These are phyloP conservation scores for Magnusiomyces paraingens DNA, from an alignment of 1,139 yeast genomes.

Conservation along the genomic window DNA sequence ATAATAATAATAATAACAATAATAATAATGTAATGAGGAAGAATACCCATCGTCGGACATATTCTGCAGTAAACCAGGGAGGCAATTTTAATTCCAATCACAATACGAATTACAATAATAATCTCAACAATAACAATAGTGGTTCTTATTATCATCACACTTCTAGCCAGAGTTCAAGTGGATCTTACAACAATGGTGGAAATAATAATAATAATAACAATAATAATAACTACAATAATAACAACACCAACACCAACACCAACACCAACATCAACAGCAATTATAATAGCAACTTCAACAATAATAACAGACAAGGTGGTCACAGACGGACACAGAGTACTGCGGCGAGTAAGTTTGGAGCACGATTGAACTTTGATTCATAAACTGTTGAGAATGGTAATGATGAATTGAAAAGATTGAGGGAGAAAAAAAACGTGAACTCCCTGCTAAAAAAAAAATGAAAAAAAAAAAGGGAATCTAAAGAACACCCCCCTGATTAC, in stretches of 20 bases:
- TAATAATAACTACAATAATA: not conserved
- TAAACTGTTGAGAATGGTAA: not conserved
- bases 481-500: not conserved
- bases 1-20: not conserved
- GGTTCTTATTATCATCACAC: no score
- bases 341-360: constrained; percentile 4
- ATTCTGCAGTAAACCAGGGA: not conserved
- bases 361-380: not conserved
- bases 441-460: no score
- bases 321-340: not conserved
- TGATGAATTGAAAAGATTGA: not conserved
- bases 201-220: not conserved
- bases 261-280: not conserved
- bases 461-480: no score
- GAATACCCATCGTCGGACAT: no score
- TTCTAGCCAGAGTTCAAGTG: not conserved
- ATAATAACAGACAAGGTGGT: not conserved
- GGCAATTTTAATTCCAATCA: not conserved
- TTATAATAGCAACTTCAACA: not conserved
- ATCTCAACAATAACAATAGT: no score
- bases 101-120: no score
- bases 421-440: no score
- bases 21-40: not conserved
- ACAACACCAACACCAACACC: not conserved
- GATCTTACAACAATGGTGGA: not conserved